Base-by-base conservation (phyloP, 768 basidiomycete genomes). In the Scleroderma citrinum region DNA sequence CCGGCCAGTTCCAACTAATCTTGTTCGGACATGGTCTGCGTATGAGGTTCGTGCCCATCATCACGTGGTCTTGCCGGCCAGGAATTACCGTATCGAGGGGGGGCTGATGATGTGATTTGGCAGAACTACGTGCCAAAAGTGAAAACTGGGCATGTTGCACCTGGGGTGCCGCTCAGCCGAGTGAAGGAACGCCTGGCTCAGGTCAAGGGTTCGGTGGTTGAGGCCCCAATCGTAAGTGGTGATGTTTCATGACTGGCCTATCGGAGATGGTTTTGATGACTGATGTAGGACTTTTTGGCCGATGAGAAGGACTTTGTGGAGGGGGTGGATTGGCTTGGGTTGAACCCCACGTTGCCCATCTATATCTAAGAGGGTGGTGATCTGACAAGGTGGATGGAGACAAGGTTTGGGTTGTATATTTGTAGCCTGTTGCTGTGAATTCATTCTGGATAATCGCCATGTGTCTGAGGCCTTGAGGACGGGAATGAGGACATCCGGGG, bases 1-100 rank as follows among this genome's bases (percentile, higher is more conserved):
- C 75, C 76, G 82, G 35, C 83, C 87, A n/a, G 80, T 91, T 14
- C 92, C 92, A 3, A 85, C 82, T 12, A 92, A 96, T 67, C 67
- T 85, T 23, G 85, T 94, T 44, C 76, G 83, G 53, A 75, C 76
- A 48, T 93, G 89, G 91, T 69, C 76, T 8, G 78, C 81, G 5
- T 95, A 93, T 62, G 82, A 86, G 45, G 87, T 87, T 80, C 66
- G 48, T 48, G 36, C 7, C 19, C 24, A 26, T 8, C 30, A n/a
- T n/a, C 30, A 19, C 19, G 21, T 21, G 17, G n/a, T 14, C 7
- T 6, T 44, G 29, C n/a, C 8, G 16, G 6, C 29, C 13, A 29
- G 10, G 19, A 21, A 14, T 30, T 44, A n/a, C 5, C 30, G 30
- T 10, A 11, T 21, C n/a, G n/a, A n/a, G n/a, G n/a, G n/a, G n/a